Evolutionary conservation across 1,284 basidiomycete species (phyloP).

Genomic region (Malassezia brasiliensis): DNA sequence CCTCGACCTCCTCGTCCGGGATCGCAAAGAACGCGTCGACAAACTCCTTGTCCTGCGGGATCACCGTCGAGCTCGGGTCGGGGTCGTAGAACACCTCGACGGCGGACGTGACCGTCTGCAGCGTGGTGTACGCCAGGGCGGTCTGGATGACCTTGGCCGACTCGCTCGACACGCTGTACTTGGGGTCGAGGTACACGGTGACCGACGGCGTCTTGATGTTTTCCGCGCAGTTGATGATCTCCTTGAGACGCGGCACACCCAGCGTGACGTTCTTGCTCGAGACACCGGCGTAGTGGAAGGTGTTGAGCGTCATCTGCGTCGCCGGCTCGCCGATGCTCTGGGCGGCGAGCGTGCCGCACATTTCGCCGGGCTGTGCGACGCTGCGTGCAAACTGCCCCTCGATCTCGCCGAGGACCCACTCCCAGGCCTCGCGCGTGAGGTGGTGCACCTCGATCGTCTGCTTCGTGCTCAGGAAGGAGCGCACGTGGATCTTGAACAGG

Average conservation of each 20-base stretch:
- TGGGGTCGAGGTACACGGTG: slow-evolving; percentile 61
- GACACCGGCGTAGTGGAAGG: slow-evolving; percentile 95
- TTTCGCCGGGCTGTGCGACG: slow-evolving; percentile 85
- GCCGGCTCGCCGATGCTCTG: slow-evolving; percentile 99
- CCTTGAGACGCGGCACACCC: slow-evolving; percentile 94
- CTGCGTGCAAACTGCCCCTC: slow-evolving; percentile 65
- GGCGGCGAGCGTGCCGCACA: slow-evolving; percentile 95
- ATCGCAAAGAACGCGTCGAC: slow-evolving; percentile 99
- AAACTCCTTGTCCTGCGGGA: slow-evolving; percentile 90
- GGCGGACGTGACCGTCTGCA: slow-evolving; percentile 86
- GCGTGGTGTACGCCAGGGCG: slow-evolving; percentile 83
- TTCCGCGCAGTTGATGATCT: slow-evolving; percentile 97
- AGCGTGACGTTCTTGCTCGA: slow-evolving; percentile 98
- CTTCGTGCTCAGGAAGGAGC: slow-evolving; percentile 43
- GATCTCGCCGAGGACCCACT: slow-evolving; percentile 94
- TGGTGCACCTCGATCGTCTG: slow-evolving; percentile 45
- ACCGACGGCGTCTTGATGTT: slow-evolving; percentile 98
- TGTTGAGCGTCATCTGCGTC: slow-evolving; percentile 99
- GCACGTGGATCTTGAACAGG: slow-evolving; percentile 67
- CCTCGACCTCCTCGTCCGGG: slow-evolving; percentile 89
- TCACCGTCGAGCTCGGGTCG: slow-evolving; percentile 78
- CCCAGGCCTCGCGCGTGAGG: slow-evolving; percentile 63
- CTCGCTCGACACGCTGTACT: slow-evolving; percentile 50
- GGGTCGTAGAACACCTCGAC: slow-evolving; percentile 99
- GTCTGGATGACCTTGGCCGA: slow-evolving; percentile 78